phyloP scores from a whole-genome alignment of 73 alveolate genomes.

The Paramecium bursaria region DNA sequence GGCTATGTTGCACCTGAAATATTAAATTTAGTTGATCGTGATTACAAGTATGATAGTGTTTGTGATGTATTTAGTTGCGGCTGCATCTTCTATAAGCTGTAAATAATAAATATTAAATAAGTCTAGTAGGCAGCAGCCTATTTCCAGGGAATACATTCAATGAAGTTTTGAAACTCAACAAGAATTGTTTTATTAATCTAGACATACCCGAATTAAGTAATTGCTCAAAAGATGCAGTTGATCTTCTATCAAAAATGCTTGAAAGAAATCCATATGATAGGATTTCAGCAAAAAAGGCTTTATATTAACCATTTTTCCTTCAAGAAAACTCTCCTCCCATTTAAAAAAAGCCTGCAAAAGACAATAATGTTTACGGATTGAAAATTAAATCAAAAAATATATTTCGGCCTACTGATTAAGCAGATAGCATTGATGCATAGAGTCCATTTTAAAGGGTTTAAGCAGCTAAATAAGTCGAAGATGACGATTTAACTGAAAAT shows the following conservation, averaged over 20 bases:
- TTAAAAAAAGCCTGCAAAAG: too few species aligned
- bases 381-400: constrained; percentile 12
- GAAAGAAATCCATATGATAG: constrained; percentile 78
- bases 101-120: neutral
- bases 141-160: constrained; percentile 66
- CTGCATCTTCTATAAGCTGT: constrained; percentile 63
- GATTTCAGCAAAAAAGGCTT: constrained; percentile 73
- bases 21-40: constrained; percentile 61
- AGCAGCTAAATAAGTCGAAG: constrained; percentile 7
- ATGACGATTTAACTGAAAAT: constrained; percentile 26
- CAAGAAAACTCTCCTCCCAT: too few species aligned
- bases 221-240: constrained; percentile 75
- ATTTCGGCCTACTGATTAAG: constrained; percentile 14
- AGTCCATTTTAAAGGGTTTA: constrained; percentile 37
- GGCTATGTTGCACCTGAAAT: constrained; percentile 88
- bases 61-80: constrained; percentile 70
- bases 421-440: neutral
- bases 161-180: constrained; percentile 65
- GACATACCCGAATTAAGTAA: constrained; percentile 21
- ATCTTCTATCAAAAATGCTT: constrained; percentile 72
- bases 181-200: constrained; percentile 42
- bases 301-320: too few species aligned
- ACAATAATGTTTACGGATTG: too few species aligned
- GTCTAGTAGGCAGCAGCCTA: constrained; percentile 51
- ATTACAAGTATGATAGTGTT: constrained; percentile 46